Base-by-base conservation (phyloP, 2,329 filamentous ascomycete species). In the Colletotrichum sp. region DNA sequence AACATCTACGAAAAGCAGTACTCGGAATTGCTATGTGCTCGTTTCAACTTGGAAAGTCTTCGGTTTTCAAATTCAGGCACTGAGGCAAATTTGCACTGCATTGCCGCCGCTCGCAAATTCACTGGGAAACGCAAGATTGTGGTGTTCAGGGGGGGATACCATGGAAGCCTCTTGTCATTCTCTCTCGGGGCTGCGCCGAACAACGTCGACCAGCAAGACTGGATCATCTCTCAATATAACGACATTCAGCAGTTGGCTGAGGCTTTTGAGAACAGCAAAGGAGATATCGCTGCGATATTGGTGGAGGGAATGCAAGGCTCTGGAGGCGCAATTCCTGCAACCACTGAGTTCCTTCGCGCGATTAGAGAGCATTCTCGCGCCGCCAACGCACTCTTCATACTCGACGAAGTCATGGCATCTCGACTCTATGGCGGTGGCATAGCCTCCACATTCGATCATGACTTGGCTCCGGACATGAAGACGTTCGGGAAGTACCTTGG, bases 401-500 rank as follows among this genome's bases (percentile, higher is more conserved):
- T 58, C 55, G 55, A 58, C 5, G 55, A 58, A 28, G 55, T 58
- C 55, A 58, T 58, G 55, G 12, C 55, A 58, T 58, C 55, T 28
- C 22, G 55, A 58, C 55, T 58, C 25, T 25, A 28, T 28, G 15
- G 22, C 55, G 27, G 27, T 10, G 55, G 55, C 0, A 27, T 25
- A 8, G 22, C 55, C 55, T 25, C 55, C 9, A 58, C 55, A 25
- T 16, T 58, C 22, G 55, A 28, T 18, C 22, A 16, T 1, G 55
- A 18, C 0, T 1, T 58, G 8, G 3, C 13, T 6, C 22, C 55
- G 0, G 90, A 91, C 79, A 78, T 91, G 25, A 88, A 86, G 32
- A 89, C 89, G 0, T 75, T 92, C n/a, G 91, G 91, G 0, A 92
- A 92, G 79, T 92, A 87, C 77, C 81, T 92, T 4, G 91, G 90